Percentiles rank a stretch among this genome's conserved stretches.
phyloP scores from a whole-genome alignment of 306 rosid species.

The Citrullus colocynthis region DNA sequence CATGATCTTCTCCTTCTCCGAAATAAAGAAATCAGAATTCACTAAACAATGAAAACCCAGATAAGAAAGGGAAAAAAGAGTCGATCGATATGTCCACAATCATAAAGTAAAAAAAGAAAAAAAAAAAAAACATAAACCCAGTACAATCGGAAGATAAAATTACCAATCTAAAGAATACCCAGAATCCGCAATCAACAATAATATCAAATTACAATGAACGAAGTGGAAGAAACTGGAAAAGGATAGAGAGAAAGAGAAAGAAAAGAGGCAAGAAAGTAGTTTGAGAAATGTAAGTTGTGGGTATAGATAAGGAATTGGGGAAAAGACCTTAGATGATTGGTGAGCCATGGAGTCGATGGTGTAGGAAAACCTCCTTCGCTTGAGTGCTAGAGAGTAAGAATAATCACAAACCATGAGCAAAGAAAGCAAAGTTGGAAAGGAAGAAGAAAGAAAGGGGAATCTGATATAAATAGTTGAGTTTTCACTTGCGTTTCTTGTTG shows the following conservation, averaged over 20 bases:
- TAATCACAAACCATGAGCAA: conserved; percentile 43
- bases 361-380: conserved; percentile 41
- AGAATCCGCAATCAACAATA: neutral
- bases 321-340: conserved; percentile 34
- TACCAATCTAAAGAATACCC: neutral
- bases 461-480: neutral
- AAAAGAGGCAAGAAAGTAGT: too few species aligned
- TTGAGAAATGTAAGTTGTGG: neutral
- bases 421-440: neutral
- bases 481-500: neutral
- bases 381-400: conserved; percentile 22
- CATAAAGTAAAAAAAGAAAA: neutral
- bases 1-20: neutral
- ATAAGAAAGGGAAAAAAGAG: neutral
- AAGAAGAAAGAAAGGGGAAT: neutral
- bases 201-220: neutral
- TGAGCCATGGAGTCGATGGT: conserved; percentile 39
- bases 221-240: neutral
- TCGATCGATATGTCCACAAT: neutral
- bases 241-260: neutral
- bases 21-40: neutral
- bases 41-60: neutral
- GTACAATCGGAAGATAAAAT: neutral
- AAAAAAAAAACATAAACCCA: neutral
- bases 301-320: neutral